A percentile compares a stretch with the other conserved stretches of the same genome.
phyloP scores from a whole-genome alignment of 192 early-diverging fungal species.

The Podochytrium sp. region DNA sequence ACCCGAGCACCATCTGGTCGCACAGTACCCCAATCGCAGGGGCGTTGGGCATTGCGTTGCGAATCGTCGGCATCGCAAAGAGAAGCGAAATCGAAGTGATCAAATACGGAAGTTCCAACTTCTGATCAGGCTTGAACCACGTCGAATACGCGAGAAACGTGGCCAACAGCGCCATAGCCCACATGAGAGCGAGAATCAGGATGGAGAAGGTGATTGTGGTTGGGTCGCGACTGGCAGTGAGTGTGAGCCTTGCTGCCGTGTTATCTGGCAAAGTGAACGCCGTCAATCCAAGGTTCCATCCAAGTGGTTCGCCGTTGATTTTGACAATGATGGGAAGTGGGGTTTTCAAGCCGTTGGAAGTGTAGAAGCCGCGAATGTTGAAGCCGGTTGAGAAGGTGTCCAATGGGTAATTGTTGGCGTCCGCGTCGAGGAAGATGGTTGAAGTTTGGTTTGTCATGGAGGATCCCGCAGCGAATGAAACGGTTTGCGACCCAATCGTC shows the following conservation, averaged over 20 bases:
- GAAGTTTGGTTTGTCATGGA: not conserved
- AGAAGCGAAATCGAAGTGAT: not conserved
- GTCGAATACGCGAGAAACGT: not conserved
- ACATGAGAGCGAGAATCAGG: constrained; percentile 12
- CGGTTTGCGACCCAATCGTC: not conserved
- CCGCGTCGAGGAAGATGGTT: not conserved
- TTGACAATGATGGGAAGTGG: not conserved
- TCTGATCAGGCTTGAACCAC: not conserved
- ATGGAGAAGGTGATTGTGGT: not conserved
- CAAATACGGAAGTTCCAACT: constrained; percentile 5
- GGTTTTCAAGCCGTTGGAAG: not conserved
- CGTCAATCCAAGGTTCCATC: no score
- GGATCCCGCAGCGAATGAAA: not conserved
- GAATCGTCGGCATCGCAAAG: constrained; percentile 20
- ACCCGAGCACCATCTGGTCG: constrained; percentile 22
- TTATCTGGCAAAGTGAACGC: no score
- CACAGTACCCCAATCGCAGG: constrained; percentile 10
- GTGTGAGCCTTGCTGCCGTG: not conserved
- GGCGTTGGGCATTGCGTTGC: constrained; percentile 25
- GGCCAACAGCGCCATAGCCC: constrained; percentile 1
- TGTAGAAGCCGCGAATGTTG: not conserved
- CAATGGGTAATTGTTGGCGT: not conserved
- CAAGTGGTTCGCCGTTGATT: not conserved
- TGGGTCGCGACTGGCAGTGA: not conserved
- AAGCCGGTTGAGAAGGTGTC: not conserved